Base-by-base conservation (phyloP, 306 rosid genomes). In the Purshia tridentata region DNA sequence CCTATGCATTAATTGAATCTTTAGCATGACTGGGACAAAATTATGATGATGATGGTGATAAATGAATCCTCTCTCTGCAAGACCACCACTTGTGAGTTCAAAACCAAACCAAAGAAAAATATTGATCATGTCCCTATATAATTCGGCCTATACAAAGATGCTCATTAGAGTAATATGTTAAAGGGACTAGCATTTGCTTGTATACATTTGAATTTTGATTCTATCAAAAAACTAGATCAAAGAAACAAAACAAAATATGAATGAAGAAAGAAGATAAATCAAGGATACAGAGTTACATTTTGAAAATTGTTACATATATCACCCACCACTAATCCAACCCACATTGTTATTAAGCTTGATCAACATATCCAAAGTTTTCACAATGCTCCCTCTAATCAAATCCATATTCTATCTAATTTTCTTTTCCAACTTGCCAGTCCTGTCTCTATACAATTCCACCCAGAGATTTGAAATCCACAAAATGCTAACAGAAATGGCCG, bases 401-500 rank as follows among this genome's bases (percentile, higher is more conserved):
- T 53, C 20, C 4, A 9, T 67, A 41, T 45, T 9, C 86, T 84
- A 91, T 60, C 81, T 82, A 50, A 5, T 58, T 80, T 94, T 91
- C 86, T 81, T 76, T 67, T 78, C 88, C 65, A 88, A 70, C 44
- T 91, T 84, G 14, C 22, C 67, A 11, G 16, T 83, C 52, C 83
- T 84, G 20, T 83, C 88, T 54, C 76, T 79, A 15, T 53, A 84
- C 15, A 90, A 67, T 53, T 89, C 89, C 63, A 90, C 11, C 99
- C 99, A 94, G 15, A 90, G 93, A 82, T 92, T 88, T 0, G 56
- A 76, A 81, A 94, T 81, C 99, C 99, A 94, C 85, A 90, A 13
- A 46, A 91, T 85, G 48, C 98, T 94, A 13, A 86, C 96, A 52
- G 88, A 89, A 70, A 91, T 90, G 0, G 99, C 99, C 9, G 56